Percentiles rank a stretch among this genome's conserved stretches.
Evolutionary conservation across 148 eudicot genomes (phyloP).

Genomic region (Drosera capensis): DNA sequence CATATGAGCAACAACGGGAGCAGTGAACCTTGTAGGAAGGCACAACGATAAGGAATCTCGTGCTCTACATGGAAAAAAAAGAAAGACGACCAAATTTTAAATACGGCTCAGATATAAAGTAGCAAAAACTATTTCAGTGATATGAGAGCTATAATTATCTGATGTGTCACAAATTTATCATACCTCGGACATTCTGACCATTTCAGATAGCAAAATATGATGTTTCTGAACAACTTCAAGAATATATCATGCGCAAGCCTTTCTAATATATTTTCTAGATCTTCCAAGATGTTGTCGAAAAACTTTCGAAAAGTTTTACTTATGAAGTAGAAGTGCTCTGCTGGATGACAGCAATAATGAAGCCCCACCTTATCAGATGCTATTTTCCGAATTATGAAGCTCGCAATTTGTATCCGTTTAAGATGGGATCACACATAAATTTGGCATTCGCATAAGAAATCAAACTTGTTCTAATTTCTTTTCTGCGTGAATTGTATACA

Average conservation of each 20-base stretch:
- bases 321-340: not conserved
- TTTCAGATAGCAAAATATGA: not conserved
- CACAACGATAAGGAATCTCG: not conserved
- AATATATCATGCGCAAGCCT: not conserved
- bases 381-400: not conserved
- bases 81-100: too few species aligned
- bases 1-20: not conserved
- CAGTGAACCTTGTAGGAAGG: not conserved
- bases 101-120: not conserved
- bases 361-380: not conserved
- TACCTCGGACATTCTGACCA: not conserved
- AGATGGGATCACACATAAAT: too few species aligned
- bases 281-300: not conserved
- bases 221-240: not conserved
- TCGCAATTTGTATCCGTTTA: not conserved
- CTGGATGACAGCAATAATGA: not conserved
- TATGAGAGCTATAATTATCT: too few species aligned
- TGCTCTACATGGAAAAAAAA: not conserved
- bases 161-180: not conserved
- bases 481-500: too few species aligned
- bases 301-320: not conserved
- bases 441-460: not conserved
- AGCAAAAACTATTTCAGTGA: not conserved
- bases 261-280: not conserved
- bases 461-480: not conserved